Base-by-base conservation (phyloP, 2,329 filamentous ascomycete genomes). In the Colletotrichum musicola region DNA sequence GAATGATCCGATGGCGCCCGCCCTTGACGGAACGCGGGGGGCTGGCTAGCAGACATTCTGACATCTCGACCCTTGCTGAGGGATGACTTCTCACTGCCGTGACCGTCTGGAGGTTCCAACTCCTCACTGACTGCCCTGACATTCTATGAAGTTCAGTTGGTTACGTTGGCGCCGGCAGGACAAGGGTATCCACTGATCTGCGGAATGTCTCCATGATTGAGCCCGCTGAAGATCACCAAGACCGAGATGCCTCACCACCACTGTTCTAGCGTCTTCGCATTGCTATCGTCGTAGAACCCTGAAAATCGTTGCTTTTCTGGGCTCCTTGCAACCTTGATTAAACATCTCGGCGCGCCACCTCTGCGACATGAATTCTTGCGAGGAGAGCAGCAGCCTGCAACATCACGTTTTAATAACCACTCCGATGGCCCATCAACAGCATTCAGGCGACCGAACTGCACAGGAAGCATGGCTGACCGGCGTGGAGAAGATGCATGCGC, bases 1-100 rank as follows among this genome's bases (percentile, higher is more conserved):
- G 20, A 47, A 20, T 54, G 54, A 42, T 42, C 54, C 60, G 46
- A 58, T 51, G 51, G 16, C 54, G 60, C 54, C 60, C 54, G 47
- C 53, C 56, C 47, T 64, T 64, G 47, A 27, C 60, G 54, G 30
- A 68, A 64, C 64, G 54, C 47, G 60, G 64, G 64, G 61, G 64
- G 64, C 60, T 59, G 54, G 64, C 59, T 25, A 42, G 51, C 40
- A 44, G 54, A 44, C 59, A 44, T 27, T 57, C 22, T 50, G 38
- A 38, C 57, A 30, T 20, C 49, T 62, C 22, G 27, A 40, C 40
- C 57, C 57, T 62, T 49, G 50, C 42, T 50, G 22, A 47, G 25
- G 38, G 53, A 67, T 64, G 30, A 35, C 30, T 35, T 10, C 10
- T 10, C 7, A 5, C 7, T 35, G 30, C 30, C 10, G 30, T 10